phyloP scores from a whole-genome alignment of 2,329 filamentous ascomycete genomes.

The Pseudogymnoascus pannorum region DNA sequence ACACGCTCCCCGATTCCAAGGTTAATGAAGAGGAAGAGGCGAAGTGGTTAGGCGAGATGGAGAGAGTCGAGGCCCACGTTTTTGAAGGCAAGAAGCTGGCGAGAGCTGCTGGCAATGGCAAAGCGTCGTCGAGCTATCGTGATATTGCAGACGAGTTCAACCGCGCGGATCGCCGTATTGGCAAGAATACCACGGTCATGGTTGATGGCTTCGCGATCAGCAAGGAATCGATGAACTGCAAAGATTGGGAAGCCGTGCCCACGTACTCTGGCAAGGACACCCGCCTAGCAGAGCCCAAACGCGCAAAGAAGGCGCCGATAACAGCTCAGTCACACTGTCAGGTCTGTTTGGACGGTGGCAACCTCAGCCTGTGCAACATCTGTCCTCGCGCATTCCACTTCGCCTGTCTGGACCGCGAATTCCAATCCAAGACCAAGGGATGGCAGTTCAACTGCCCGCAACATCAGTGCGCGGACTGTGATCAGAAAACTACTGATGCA shows the following conservation, averaged over 20 bases:
- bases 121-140: conserved; percentile 22
- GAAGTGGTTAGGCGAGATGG: conserved; percentile 48
- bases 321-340: conserved; percentile 45
- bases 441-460: conserved; percentile 48
- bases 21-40: conserved; percentile 41
- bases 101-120: conserved; percentile 24
- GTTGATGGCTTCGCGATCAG: conserved; percentile 47
- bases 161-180: conserved; percentile 42
- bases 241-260: conserved; percentile 49
- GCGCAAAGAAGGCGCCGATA: conserved; percentile 40
- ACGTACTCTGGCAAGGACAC: conserved; percentile 49
- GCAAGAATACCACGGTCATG: conserved; percentile 52
- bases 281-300: conserved; percentile 40
- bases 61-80: conserved; percentile 48
- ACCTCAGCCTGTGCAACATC: conserved; percentile 39
- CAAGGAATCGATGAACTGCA: conserved; percentile 47
- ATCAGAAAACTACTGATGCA: conserved; percentile 39
- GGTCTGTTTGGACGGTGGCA: conserved; percentile 41
- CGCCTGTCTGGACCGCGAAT: conserved; percentile 38
- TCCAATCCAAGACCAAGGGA: conserved; percentile 35
- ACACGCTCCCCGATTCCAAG: conserved; percentile 24
- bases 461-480: conserved; percentile 47
- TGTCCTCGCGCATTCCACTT: conserved; percentile 50
- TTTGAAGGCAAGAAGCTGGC: conserved; percentile 49
- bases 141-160: conserved; percentile 34